phyloP scores from a whole-genome alignment of 192 early-diverging fungal genomes.

The Gamsiella multidivaricata region DNA sequence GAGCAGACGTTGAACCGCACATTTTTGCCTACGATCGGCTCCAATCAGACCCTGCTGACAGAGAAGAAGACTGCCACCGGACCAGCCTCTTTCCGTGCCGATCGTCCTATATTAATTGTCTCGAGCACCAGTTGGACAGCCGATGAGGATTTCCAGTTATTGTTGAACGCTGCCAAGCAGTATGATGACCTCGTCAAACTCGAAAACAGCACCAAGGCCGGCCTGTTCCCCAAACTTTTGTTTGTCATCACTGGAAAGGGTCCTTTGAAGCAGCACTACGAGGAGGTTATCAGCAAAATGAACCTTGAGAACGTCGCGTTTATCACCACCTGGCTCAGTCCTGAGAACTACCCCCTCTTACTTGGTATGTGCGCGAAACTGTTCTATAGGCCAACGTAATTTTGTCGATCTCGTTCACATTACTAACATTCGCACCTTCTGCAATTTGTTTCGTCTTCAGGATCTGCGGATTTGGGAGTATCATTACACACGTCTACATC shows the following conservation, averaged over 20 bases:
- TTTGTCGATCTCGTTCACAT: too few species aligned
- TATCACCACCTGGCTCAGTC: slow-evolving; percentile 82
- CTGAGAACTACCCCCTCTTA: slow-evolving; percentile 86
- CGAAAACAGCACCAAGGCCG: slow-evolving; percentile 14
- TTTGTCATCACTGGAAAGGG: slow-evolving; percentile 96
- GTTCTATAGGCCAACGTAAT: too few species aligned
- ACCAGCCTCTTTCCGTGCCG: slow-evolving; percentile 51
- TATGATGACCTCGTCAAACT: slow-evolving; percentile 61
- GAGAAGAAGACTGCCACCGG: slow-evolving; percentile 35
- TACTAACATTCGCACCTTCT: too few species aligned
- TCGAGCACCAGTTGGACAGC: slow-evolving; percentile 95
- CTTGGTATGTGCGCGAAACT: slow-evolving; percentile 63
- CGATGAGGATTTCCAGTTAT: slow-evolving; percentile 93
- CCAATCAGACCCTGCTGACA: slow-evolving; percentile 59
- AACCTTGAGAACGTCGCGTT: slow-evolving; percentile 66
- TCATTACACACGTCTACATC: slow-evolving; percentile 94
- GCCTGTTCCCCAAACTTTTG: slow-evolving; percentile 65
- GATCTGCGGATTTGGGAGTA: slow-evolving; percentile 93
- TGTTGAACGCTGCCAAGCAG: slow-evolving; percentile 73
- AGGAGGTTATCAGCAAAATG: slow-evolving; percentile 68
- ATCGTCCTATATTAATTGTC: slow-evolving; percentile 84
- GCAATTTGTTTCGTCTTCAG: too few species aligned
- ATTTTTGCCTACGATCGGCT: slow-evolving; percentile 49
- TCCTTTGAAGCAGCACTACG: slow-evolving; percentile 78
- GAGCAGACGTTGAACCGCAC: slow-evolving; percentile 44